Evolutionary conservation across 805 yeast species (phyloP), one percentile per base, ranked within the genome.

Genomic region (Schizosaccharomyces osmophilus): DNA sequence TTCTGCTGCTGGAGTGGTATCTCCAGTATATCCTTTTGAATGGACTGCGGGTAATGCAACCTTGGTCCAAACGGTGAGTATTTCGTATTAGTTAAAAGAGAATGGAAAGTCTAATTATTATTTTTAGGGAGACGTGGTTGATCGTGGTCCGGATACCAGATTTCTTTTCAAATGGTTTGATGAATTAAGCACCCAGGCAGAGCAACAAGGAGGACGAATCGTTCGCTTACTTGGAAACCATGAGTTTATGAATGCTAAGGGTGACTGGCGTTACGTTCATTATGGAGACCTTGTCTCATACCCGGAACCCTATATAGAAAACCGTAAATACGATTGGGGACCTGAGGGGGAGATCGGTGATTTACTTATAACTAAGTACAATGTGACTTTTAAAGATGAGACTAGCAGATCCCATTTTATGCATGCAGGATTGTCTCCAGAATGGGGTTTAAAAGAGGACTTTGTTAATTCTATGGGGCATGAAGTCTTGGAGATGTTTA

Each of bases 81-180:
- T n/a, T 5, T 5, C 22, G 13, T 11, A 11, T 9, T 36, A 36
- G 41, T 11, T 9, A 36, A 36, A 2, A 36, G 41, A 36, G 13
- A 4, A 36, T 31, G 6, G 32, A 3, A 19, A 19, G 4, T 5
- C 51, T 45, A 17, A 45, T 2, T 4, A 45, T 6, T 22, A 45
- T 45, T 15, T n/a, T 15, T 17, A 45, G 51, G 60, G 60, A 19
- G 60, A 57, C 36, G 17, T 57, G 6, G 60, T 57, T 13, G 60
- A 57, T 41, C 60, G 60, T 17, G 60, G 60, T 13, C 60, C 60
- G 8, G 60, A 57, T 36, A 57, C 60, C n/a, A 39, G 60, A 5
- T 29, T n/a, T 6, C 39, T 57, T 36, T 57, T 57, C 36, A 22
- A 15, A 26, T 57, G 60, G 60, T 29, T 57, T 19, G 22, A 41